phyloP scores from a whole-genome alignment of 345 rosid species.

The Sisymbrium altissimum region DNA sequence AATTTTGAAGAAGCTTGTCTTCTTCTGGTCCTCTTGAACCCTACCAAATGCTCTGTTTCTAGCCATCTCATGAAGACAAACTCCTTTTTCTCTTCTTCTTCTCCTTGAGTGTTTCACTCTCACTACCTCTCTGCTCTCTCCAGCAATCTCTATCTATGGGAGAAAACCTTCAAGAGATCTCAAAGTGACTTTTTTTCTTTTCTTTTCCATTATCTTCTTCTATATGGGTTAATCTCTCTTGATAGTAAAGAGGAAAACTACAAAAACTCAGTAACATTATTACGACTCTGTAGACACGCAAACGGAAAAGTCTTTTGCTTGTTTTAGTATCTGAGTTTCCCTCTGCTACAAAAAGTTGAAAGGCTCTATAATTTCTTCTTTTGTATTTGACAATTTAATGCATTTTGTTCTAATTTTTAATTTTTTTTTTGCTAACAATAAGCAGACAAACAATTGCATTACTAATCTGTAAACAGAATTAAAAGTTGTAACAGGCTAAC shows the following conservation, averaged over 20 bases:
- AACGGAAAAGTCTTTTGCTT: background rate
- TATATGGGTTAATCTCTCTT: too few species aligned
- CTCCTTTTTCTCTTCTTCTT: background rate
- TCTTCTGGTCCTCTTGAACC: background rate
- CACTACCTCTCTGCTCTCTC: background rate
- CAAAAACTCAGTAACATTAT: background rate
- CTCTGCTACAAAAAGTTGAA: background rate
- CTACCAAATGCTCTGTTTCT: conserved; percentile 1
- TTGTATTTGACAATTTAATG: background rate
- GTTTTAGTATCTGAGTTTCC: background rate
- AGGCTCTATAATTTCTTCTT: background rate
- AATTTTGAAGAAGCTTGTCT: background rate
- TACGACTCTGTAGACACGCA: background rate
- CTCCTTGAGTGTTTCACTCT: background rate
- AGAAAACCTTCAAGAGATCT: background rate
- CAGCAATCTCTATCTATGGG: background rate
- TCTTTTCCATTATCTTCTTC: too few species aligned
- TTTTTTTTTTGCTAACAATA: background rate
- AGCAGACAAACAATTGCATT: background rate
- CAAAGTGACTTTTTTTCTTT: background rate
- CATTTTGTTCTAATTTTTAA: background rate
- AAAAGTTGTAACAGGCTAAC: too few species aligned
- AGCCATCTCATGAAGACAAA: background rate
- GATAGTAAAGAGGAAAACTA: background rate
- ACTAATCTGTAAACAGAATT: background rate